Base-by-base conservation (phyloP, 2,329 filamentous ascomycete species). In the Aspergillus sp. region DNA sequence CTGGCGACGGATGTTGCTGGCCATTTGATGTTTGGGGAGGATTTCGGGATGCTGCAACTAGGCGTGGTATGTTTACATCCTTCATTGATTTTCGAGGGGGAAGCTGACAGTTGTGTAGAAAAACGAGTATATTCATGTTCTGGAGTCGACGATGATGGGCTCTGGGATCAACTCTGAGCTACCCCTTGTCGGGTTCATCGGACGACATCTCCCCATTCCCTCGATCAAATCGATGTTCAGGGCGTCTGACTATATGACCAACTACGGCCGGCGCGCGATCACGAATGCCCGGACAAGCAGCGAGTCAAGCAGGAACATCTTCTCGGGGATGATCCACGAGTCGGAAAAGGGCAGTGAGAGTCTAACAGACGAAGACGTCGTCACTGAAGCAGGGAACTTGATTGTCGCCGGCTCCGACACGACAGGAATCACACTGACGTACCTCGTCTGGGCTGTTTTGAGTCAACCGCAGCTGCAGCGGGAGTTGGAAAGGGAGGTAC, bases 371-470 rank as follows among this genome's bases (percentile, higher is more conserved):
- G 36, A 58, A 3, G 78, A 81, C 39, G 62, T 80, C 1, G 58
- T 64, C 0, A 51, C 61, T 18, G 73, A 80, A 47, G 78, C 78
- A 0, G 66, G 69, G 2, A 66, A 62, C 0, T 76, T 78, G 56
- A 81, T 82, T 32, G 58, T 78, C 3, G 81, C 79, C 0, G 81
- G 81, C 1, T 78, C 71, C 15, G 80, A 82, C 56, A 83, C 81
- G 0, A 82, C 80, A 0, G 75, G 79, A 0, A 71, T 74, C 17
- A 77, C 78, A 0, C 59, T 82, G 34, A 82, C 80, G 0, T 82
- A 80, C 55, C 65, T 81, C 0, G 62, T 78, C 5, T 83, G 76
- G 75, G 62, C 68, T 2, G 57, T 71, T 5, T 45, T 64, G 2
- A 51, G 36, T 3, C 44, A 67, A 34, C 60, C 67, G 1, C 56